Evolutionary conservation across 192 early-diverging fungal genomes (phyloP).

Genomic region (Coemansia sp.): DNA sequence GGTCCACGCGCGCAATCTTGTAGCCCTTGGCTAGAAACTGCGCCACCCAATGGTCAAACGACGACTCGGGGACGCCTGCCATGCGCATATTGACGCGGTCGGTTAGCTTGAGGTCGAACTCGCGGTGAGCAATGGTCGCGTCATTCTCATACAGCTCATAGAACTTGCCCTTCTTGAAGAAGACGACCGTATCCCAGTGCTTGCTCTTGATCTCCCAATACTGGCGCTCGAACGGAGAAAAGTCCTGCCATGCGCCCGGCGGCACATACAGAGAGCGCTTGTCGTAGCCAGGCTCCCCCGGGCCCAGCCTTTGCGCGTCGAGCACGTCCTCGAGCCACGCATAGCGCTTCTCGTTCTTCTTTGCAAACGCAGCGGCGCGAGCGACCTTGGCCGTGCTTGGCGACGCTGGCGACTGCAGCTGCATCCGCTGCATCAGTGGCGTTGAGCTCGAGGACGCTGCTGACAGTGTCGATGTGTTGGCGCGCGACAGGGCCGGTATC

Average conservation of each 20-base stretch:
- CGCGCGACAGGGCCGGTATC: slow-evolving; percentile 5
- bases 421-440: slow-evolving; percentile 10
- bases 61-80: slow-evolving; percentile 93
- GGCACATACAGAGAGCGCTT: slow-evolving; percentile 86
- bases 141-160: slow-evolving; percentile 99
- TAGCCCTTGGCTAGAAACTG: slow-evolving; percentile 94
- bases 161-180: slow-evolving; percentile 99
- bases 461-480: slow-evolving; percentile 14
- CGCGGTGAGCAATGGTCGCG: slow-evolving; percentile 90
- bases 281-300: slow-evolving; percentile 80
- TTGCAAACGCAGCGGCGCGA: slow-evolving; percentile 68
- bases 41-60: slow-evolving; percentile 92
- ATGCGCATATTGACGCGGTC: slow-evolving; percentile 98
- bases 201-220: slow-evolving; percentile 97
- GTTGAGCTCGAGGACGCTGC: slow-evolving; percentile 10
- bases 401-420: slow-evolving; percentile 10
- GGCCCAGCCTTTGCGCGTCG: slow-evolving; percentile 66
- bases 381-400: slow-evolving; percentile 39
- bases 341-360: slow-evolving; percentile 80
- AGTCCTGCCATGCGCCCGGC: slow-evolving; percentile 65
- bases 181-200: slow-evolving; percentile 93
- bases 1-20: slow-evolving; percentile 95
- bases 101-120: slow-evolving; percentile 94
- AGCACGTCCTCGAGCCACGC: slow-evolving; percentile 75
- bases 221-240: slow-evolving; percentile 95